phyloP scores from a whole-genome alignment of 2,329 filamentous ascomycete species.

The Penicillium sclerotigenum region DNA sequence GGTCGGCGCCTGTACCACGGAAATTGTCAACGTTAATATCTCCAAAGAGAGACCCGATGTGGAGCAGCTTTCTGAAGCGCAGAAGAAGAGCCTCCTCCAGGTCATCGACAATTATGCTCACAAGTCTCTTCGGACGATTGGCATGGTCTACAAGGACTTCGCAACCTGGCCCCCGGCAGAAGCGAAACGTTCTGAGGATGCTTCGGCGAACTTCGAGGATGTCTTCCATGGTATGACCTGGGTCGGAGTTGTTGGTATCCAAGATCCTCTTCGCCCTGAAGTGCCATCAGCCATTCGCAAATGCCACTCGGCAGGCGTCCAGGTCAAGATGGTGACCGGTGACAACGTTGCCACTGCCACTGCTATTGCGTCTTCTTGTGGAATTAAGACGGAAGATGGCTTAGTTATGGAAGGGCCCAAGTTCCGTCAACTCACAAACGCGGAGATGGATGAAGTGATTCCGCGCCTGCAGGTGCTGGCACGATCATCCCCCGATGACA shows the following conservation, averaged over 20 bases:
- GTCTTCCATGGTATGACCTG: constrained; percentile 71
- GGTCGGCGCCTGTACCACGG: constrained; percentile 36
- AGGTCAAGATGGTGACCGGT: constrained; percentile 70
- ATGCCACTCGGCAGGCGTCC: constrained; percentile 66
- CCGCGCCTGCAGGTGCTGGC: constrained; percentile 62
- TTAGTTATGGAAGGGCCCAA: constrained; percentile 67
- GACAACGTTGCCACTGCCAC: constrained; percentile 70
- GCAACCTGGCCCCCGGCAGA: constrained; percentile 63
- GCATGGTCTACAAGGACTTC: constrained; percentile 70
- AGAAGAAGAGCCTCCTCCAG: constrained; percentile 28
- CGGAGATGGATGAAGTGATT: constrained; percentile 58
- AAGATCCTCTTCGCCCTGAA: constrained; percentile 67
- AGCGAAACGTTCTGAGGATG: constrained; percentile 56
- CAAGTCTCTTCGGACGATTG: constrained; percentile 70
- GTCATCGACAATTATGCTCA: constrained; percentile 44
- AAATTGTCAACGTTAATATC: constrained; percentile 32
- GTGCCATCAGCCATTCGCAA: constrained; percentile 65
- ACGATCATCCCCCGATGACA: constrained; percentile 65
- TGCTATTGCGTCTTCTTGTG: constrained; percentile 71
- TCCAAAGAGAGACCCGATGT: constrained; percentile 23
- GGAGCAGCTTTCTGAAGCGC: constrained; percentile 27
- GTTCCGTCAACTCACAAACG: constrained; percentile 60
- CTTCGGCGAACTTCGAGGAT: constrained; percentile 62
- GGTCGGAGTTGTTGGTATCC: constrained; percentile 69
- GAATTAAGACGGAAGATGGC: constrained; percentile 59